Evolutionary conservation across 1,284 basidiomycete genomes (phyloP).

Genomic region (Ceratobasidium sp.): DNA sequence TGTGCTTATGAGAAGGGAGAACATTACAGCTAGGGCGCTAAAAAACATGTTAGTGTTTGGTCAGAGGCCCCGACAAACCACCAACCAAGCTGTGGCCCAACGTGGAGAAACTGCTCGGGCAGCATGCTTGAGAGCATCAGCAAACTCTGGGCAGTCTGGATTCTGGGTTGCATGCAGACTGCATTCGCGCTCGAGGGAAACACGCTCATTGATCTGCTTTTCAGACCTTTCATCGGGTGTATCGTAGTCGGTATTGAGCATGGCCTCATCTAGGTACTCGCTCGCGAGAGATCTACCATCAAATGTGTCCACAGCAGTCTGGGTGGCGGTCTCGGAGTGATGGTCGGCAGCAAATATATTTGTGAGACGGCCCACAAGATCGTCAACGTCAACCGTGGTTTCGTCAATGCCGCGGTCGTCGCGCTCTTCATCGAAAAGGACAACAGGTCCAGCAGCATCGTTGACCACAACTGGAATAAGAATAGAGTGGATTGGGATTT

Average conservation of each 20-base stretch:
- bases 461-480: constrained; percentile 30
- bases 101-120: not conserved
- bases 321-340: constrained; percentile 23
- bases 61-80: not conserved
- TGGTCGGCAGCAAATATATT: constrained; percentile 15
- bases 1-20: constrained; percentile 18
- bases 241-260: constrained; percentile 13
- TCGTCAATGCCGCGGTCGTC: constrained; percentile 25
- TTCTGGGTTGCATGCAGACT: not conserved
- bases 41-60: not conserved
- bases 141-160: constrained; percentile 4
- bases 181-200: constrained; percentile 13
- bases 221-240: constrained; percentile 12
- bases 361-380: constrained; percentile 10
- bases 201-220: not conserved
- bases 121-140: constrained; percentile 11
- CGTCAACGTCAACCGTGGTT: constrained; percentile 16
- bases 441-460: constrained; percentile 21
- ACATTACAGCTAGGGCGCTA: constrained; percentile 19
- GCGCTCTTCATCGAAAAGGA: constrained; percentile 26
- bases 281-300: constrained; percentile 1
- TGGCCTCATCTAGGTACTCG: not conserved
- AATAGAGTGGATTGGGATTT: constrained; percentile 23
- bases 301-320: constrained; percentile 21
- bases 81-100: constrained; percentile 21